Percentiles rank a stretch among this genome's conserved stretches.
Conservation (phyloP, 2,329 filamentous ascomycete species). For the Arthroderma sp. region DNA sequence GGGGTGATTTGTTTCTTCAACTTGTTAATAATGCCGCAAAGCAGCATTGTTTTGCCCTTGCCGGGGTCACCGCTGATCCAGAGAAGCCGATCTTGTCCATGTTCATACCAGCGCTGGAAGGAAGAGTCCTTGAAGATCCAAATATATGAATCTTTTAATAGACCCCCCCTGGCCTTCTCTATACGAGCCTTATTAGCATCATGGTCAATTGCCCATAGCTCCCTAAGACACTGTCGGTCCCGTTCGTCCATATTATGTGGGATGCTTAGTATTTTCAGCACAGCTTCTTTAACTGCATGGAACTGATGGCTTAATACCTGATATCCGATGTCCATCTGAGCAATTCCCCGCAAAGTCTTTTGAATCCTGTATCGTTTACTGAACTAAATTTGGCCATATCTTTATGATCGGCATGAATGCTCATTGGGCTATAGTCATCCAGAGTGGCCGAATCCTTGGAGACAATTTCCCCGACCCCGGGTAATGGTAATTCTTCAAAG, state of each 20-base stretch:
- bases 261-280: too few species aligned
- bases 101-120: conserved; percentile 11
- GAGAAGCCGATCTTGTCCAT: conserved; percentile 10
- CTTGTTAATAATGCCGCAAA: conserved; percentile 21
- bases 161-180: conserved; percentile 11
- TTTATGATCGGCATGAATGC: conserved; percentile 1
- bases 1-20: too few species aligned
- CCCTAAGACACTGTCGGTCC: background rate
- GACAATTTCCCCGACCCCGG: background rate
- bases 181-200: conserved; percentile 8
- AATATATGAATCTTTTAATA: conserved; percentile 9
- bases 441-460: background rate
- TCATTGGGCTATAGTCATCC: background rate
- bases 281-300: too few species aligned
- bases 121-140: conserved; percentile 15
- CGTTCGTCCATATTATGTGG: background rate
- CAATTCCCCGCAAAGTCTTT: background rate
- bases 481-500: conserved; percentile 1
- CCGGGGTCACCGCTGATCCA: conserved; percentile 27
- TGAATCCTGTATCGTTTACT: background rate
- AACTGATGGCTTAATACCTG: background rate
- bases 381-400: conserved; percentile 4
- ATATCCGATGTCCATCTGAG: background rate
- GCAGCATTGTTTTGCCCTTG: conserved; percentile 31
- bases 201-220: conserved; percentile 6